These are phyloP conservation scores for Pythium inflatum DNA, from an alignment of 352 stramenopile genomes.

Conservation along the genomic window DNA sequence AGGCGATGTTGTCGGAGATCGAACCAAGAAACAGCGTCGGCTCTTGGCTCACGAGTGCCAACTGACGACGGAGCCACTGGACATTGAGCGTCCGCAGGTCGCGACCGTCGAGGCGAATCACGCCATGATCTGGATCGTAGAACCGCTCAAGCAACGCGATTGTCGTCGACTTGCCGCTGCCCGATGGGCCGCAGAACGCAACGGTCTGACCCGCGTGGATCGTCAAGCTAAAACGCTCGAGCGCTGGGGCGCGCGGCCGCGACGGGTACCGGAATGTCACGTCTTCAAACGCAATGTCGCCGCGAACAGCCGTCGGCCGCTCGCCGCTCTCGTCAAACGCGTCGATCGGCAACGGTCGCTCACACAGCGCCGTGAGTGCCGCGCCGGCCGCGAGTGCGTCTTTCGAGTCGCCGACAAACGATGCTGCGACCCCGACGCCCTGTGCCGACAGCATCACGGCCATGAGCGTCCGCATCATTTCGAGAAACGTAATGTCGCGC, in stretches of 20 bases:
- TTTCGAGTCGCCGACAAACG: slow-evolving; percentile 36
- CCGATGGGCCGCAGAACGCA: slow-evolving; percentile 44
- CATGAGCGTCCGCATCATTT: slow-evolving; percentile 50
- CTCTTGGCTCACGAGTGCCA: slow-evolving; percentile 12
- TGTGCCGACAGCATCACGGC: slow-evolving; percentile 47
- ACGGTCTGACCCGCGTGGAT: slow-evolving; percentile 31
- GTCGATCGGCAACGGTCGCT: slow-evolving; percentile 27
- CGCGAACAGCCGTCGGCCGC: slow-evolving; percentile 32
- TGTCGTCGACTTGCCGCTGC: slow-evolving; percentile 43
- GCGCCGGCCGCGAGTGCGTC: slow-evolving; percentile 34
- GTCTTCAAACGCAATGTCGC: slow-evolving; percentile 44
- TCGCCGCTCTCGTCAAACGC: slow-evolving; percentile 30
- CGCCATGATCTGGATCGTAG: slow-evolving; percentile 43
- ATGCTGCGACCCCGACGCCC: slow-evolving; percentile 37
- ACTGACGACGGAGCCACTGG: not conserved
- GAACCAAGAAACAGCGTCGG: slow-evolving; percentile 11
- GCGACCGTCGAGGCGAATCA: slow-evolving; percentile 40
- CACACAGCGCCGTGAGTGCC: slow-evolving; percentile 36
- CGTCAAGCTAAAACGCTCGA: slow-evolving; percentile 39
- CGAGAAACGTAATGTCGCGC: slow-evolving; percentile 45
- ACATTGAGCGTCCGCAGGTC: slow-evolving; percentile 45
- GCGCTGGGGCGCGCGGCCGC: slow-evolving; percentile 34
- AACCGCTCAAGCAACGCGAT: slow-evolving; percentile 46
- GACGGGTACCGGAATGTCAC: slow-evolving; percentile 52
- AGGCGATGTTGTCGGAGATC: slow-evolving; percentile 15